phyloP scores from a whole-genome alignment of 441 rosid species.

The Pelargonium myrrhifolium region DNA sequence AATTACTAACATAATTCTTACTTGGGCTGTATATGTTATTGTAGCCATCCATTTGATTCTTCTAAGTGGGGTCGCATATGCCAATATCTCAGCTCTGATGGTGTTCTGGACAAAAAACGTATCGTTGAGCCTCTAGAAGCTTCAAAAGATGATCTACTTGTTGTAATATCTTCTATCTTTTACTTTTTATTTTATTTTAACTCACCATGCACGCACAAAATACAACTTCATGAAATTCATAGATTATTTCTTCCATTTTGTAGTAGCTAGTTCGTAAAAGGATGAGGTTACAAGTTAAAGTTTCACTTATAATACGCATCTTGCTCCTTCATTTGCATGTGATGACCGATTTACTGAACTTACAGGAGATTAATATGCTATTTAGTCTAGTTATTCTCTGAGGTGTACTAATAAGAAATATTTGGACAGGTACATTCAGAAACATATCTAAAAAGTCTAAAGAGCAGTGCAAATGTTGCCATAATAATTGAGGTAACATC shows the following conservation, averaged over 20 bases:
- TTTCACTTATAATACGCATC: not conserved
- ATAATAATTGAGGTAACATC: constrained; percentile 61
- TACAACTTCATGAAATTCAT: not conserved
- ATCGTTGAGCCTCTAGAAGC: constrained; percentile 81
- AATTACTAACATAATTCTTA: constrained; percentile 4
- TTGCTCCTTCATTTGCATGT: not conserved
- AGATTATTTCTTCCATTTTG: not conserved
- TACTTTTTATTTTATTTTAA: not conserved
- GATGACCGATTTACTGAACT: not conserved
- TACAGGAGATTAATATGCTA: not conserved
- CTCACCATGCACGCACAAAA: not conserved
- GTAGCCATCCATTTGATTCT: constrained; percentile 93
- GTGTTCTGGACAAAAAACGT: constrained; percentile 43
- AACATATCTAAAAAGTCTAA: constrained; percentile 65
- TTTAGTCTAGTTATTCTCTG: not conserved
- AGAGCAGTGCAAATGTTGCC: constrained; percentile 68
- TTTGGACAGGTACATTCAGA: constrained; percentile 65
- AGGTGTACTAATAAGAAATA: constrained; percentile 10
- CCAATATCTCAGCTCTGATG: constrained; percentile 45
- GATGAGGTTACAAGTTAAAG: too few relatives aligned
- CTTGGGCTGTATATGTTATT: constrained; percentile 12
- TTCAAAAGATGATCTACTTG: constrained; percentile 71
- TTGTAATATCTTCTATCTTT: constrained; percentile 42
- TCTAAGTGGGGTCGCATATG: constrained; percentile 88
- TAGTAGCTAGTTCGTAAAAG: not conserved